Evolutionary conservation across 2,329 filamentous ascomycete species (phyloP).

Genomic region (Ceratocystis destructans): DNA sequence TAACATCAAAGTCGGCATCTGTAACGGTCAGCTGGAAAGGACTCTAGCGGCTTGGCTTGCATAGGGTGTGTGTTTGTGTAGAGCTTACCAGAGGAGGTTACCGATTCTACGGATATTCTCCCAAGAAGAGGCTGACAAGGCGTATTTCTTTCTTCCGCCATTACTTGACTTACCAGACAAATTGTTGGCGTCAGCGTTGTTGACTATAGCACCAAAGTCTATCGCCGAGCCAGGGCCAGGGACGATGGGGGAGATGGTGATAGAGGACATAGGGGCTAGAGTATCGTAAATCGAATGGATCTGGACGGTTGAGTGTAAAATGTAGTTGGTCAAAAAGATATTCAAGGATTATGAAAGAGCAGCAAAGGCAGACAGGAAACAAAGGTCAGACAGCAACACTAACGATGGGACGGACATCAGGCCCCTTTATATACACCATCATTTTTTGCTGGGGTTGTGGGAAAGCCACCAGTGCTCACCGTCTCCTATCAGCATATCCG

Average conservation of each 20-base stretch:
- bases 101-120: slow-evolving; percentile 41
- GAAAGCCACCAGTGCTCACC: background rate
- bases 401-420: background rate
- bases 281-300: background rate
- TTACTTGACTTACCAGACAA: slow-evolving; percentile 40
- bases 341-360: background rate
- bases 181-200: slow-evolving; percentile 46
- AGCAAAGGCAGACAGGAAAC: background rate
- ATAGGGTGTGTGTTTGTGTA: background rate
- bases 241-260: slow-evolving; percentile 30
- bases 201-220: slow-evolving; percentile 48
- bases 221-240: slow-evolving; percentile 29
- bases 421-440: background rate
- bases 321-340: background rate
- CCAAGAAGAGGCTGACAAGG: background rate
- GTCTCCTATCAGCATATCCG: background rate
- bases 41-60: background rate
- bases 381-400: background rate
- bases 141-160: background rate
- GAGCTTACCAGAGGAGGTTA: slow-evolving; percentile 43
- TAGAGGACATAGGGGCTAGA: slow-evolving; percentile 10
- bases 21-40: background rate
- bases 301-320: background rate
- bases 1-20: slow-evolving; percentile 51
- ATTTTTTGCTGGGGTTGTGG: background rate